Evolutionary conservation across 2,329 filamentous ascomycete species (phyloP).

Genomic region (Byssoonygena ceratinophila): DNA sequence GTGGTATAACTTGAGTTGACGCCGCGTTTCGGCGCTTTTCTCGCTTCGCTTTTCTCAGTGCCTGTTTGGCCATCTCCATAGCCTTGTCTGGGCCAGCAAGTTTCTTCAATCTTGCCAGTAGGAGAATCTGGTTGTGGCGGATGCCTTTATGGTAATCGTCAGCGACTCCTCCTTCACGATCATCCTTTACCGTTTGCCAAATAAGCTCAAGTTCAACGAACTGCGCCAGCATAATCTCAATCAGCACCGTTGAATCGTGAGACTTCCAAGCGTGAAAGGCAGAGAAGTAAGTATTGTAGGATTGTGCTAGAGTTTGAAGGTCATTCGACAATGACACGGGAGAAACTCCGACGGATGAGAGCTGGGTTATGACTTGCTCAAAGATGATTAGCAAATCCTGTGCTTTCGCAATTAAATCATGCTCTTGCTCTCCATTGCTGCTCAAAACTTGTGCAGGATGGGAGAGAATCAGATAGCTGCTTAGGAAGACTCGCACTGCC

Average conservation of each 20-base stretch:
- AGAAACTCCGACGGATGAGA: slow-evolving; percentile 36
- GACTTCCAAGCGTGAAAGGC: slow-evolving; percentile 57
- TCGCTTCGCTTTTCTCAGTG: slow-evolving; percentile 49
- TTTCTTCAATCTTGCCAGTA: slow-evolving; percentile 52
- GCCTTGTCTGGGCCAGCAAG: slow-evolving; percentile 52
- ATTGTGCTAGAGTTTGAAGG: slow-evolving; percentile 43
- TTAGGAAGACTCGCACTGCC: slow-evolving; percentile 51
- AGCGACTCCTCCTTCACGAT: slow-evolving; percentile 50
- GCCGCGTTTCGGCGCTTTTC: slow-evolving; percentile 34
- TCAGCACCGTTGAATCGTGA: slow-evolving; percentile 51
- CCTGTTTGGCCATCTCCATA: slow-evolving; percentile 49
- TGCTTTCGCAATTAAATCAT: slow-evolving; percentile 51
- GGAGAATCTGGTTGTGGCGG: slow-evolving; percentile 53
- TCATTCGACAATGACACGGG: slow-evolving; percentile 37
- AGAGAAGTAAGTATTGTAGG: slow-evolving; percentile 50
- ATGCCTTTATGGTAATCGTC: slow-evolving; percentile 56
- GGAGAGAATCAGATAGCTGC: slow-evolving; percentile 52
- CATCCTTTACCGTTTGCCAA: slow-evolving; percentile 57
- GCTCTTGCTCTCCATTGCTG: slow-evolving; percentile 47
- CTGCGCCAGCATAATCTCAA: slow-evolving; percentile 56
- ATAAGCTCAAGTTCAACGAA: slow-evolving; percentile 57
- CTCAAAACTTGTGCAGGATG: slow-evolving; percentile 51
- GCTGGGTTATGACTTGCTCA: slow-evolving; percentile 42
- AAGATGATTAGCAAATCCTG: slow-evolving; percentile 48
- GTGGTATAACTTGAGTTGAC: slow-evolving; percentile 48